Percentiles rank a stretch among this genome's conserved stretches.
phyloP scores from a whole-genome alignment of 2,329 filamentous ascomycete genomes.

The Neopestalotiopsis rosae region DNA sequence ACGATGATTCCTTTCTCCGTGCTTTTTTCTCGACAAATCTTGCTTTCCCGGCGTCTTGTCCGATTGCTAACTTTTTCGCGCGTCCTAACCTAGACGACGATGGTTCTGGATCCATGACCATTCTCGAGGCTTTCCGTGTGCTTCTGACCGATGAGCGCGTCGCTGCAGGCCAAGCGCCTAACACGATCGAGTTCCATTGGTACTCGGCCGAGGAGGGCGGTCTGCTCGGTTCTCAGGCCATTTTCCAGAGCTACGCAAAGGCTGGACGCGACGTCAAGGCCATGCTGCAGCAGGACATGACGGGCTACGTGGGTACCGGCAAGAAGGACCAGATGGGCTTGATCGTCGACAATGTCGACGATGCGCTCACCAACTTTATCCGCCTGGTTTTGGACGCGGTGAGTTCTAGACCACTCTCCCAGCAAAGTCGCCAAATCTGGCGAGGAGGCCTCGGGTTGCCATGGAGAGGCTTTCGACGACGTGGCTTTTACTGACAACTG shows the following conservation, averaged over 20 bases:
- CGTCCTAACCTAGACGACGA: slow-evolving; percentile 65
- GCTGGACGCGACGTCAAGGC: slow-evolving; percentile 41
- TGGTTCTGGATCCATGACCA: slow-evolving; percentile 78
- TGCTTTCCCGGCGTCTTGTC: too few relatives aligned
- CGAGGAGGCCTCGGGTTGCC: too few relatives aligned
- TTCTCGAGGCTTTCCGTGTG: slow-evolving; percentile 77
- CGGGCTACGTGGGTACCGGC: slow-evolving; percentile 41
- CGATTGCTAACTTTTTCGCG: not conserved
- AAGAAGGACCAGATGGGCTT: slow-evolving; percentile 40
- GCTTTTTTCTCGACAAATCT: too few relatives aligned
- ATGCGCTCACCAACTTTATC: slow-evolving; percentile 41
- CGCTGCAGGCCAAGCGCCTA: slow-evolving; percentile 65
- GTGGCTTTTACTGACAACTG: too few relatives aligned
- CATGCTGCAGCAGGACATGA: slow-evolving; percentile 53
- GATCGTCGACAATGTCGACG: slow-evolving; percentile 45
- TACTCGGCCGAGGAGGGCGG: slow-evolving; percentile 84
- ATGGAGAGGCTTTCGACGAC: too few relatives aligned
- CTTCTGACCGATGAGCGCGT: slow-evolving; percentile 69
- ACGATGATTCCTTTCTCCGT: too few relatives aligned
- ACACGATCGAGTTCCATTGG: slow-evolving; percentile 87
- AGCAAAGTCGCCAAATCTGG: too few relatives aligned
- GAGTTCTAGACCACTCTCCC: slow-evolving; percentile 16
- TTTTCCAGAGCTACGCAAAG: slow-evolving; percentile 44
- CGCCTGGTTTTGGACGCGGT: slow-evolving; percentile 40
- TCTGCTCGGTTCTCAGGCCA: slow-evolving; percentile 71